A percentile compares a stretch with the other conserved stretches of the same genome.
Evolutionary conservation across 2,329 filamentous ascomycete genomes (phyloP).

Genomic region (Fusarium buharicum): DNA sequence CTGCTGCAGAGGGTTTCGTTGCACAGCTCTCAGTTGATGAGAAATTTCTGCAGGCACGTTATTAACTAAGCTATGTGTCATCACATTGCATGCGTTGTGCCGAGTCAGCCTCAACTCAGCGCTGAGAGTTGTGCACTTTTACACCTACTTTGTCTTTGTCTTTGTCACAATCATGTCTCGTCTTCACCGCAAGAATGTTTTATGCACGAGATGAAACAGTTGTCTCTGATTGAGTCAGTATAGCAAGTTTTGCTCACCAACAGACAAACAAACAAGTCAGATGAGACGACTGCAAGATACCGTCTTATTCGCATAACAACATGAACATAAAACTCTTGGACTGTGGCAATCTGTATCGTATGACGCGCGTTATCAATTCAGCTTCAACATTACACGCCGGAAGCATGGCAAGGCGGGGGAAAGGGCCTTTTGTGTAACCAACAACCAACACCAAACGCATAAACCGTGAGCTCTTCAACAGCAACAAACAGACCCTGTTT

Average conservation of each 20-base stretch:
- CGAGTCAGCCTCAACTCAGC: conserved; percentile 26
- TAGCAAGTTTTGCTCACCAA: conserved; percentile 8
- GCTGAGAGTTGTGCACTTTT: not conserved
- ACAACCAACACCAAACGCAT: not conserved
- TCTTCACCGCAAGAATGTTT: conserved; percentile 33
- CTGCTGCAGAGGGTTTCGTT: conserved; percentile 29
- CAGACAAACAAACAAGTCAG: conserved; percentile 1
- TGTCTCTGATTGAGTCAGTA: conserved; percentile 26
- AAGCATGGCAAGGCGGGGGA: too few species aligned
- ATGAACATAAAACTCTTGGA: not conserved
- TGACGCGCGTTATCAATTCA: conserved; percentile 24
- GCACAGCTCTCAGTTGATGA: conserved; percentile 16
- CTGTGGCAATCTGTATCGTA: conserved; percentile 9
- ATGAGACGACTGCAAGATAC: conserved; percentile 29
- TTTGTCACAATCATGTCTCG: conserved; percentile 26
- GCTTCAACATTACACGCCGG: too few species aligned
- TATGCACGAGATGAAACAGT: conserved; percentile 20
- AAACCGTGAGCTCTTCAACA: not conserved
- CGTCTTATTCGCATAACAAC: conserved; percentile 6
- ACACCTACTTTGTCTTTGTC: not conserved
- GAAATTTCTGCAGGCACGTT: conserved; percentile 12
- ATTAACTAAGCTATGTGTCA: not conserved
- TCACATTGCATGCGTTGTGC: conserved; percentile 12
- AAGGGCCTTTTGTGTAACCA: conserved; percentile 32
- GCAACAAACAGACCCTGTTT: not conserved